A percentile compares a stretch with the other conserved stretches of the same genome.
Conservation (phyloP, 768 basidiomycete species). For the Leccinum longicurvipes region DNA sequence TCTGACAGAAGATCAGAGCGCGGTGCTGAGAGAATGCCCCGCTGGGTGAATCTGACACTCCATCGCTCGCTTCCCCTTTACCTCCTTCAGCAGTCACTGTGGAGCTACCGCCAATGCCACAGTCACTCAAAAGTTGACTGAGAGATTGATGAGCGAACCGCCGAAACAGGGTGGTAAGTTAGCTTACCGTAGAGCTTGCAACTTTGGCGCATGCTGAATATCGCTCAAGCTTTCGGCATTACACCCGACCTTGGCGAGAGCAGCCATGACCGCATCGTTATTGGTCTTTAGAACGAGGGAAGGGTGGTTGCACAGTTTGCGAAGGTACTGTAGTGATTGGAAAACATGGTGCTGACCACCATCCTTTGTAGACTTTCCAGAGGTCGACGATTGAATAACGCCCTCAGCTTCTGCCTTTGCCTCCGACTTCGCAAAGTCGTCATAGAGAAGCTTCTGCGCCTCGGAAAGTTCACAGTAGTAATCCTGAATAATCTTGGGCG, state of each 20-base stretch:
- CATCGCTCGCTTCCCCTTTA: constrained; percentile 68
- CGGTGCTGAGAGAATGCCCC: constrained; percentile 87
- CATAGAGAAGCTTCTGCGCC: constrained; percentile 90
- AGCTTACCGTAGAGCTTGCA: constrained; percentile 82
- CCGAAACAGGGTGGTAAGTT: background rate
- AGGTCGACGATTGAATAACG: constrained; percentile 48
- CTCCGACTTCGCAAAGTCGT: constrained; percentile 84
- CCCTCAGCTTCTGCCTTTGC: constrained; percentile 63
- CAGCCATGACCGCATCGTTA: constrained; percentile 50
- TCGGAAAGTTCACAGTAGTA: constrained; percentile 98
- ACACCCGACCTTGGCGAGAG: constrained; percentile 54
- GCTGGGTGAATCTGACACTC: constrained; percentile 42
- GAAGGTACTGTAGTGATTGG: constrained; percentile 93
- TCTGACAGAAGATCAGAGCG: constrained; percentile 98
- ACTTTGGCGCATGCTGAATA: constrained; percentile 90
- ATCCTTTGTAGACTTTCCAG: constrained; percentile 34
- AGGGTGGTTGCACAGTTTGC: constrained; percentile 98
- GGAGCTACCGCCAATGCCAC: constrained; percentile 75
- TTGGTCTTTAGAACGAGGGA: constrained; percentile 82
- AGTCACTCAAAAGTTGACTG: constrained; percentile 92
- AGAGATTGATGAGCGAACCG: constrained; percentile 3
- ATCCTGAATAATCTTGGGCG: constrained; percentile 99
- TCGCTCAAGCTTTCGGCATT: constrained; percentile 56
- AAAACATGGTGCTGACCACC: constrained; percentile 83
- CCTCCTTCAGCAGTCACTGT: constrained; percentile 46